Percentiles rank a stretch among this genome's conserved stretches.
These are phyloP conservation scores for Alternaria sp. DNA, from an alignment of 2,329 filamentous ascomycete genomes.

Conservation along the genomic window DNA sequence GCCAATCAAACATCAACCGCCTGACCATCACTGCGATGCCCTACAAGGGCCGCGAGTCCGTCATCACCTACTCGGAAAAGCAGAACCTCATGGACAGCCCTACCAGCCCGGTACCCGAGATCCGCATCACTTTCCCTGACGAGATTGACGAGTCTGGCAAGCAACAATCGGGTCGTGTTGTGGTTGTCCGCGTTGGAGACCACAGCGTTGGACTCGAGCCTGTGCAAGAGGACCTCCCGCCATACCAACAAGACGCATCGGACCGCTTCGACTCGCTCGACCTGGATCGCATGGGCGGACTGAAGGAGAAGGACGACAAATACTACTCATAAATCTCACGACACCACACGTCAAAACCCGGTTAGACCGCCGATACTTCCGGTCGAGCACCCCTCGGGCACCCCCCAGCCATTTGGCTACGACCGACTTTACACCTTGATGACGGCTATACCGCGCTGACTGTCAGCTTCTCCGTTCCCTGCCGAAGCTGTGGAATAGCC, in stretches of 20 bases:
- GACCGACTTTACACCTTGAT: conserved; percentile 44
- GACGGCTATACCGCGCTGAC: conserved; percentile 44
- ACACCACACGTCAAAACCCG: conserved; percentile 22
- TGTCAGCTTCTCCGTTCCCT: conserved; percentile 30
- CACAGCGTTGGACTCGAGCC: conserved; percentile 89
- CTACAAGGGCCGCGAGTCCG: conserved; percentile 67
- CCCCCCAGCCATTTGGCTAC: conserved; percentile 48
- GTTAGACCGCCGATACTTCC: conserved; percentile 23
- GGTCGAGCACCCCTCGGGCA: conserved; percentile 27
- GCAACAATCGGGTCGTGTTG: conserved; percentile 83
- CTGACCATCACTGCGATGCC: conserved; percentile 61
- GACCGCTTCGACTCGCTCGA: conserved; percentile 92
- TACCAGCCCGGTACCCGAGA: conserved; percentile 85
- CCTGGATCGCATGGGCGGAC: conserved; percentile 90
- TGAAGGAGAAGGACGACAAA: conserved; percentile 85
- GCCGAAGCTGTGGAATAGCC: conserved; percentile 23
- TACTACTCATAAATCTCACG: conserved; percentile 40
- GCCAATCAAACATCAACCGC: conserved; percentile 63
- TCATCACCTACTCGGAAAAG: conserved; percentile 83
- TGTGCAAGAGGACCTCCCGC: conserved; percentile 79
- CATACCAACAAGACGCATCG: conserved; percentile 84
- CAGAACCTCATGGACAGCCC: conserved; percentile 81
- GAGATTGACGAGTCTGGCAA: conserved; percentile 87
- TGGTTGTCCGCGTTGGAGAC: conserved; percentile 91
- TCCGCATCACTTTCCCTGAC: conserved; percentile 97